phyloP scores from a whole-genome alignment of 208 protist genomes.

The Leishmania tropica region DNA sequence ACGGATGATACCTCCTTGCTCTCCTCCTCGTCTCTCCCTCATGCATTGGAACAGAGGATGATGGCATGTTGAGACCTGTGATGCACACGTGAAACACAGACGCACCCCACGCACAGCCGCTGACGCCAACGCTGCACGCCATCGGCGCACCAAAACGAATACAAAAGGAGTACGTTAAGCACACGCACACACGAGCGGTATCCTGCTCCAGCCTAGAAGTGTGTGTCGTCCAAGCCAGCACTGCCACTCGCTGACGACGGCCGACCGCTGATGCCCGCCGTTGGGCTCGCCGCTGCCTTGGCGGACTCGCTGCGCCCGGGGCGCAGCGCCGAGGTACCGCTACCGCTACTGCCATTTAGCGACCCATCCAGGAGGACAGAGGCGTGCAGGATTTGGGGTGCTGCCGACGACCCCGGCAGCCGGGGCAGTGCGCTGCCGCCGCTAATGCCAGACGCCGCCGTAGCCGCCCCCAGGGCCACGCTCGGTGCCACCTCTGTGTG shows the following conservation, averaged over 20 bases:
- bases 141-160: not conserved
- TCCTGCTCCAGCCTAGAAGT: conserved; percentile 10
- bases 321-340: conserved; percentile 7
- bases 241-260: not conserved
- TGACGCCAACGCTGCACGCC: not conserved
- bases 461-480: conserved; percentile 12
- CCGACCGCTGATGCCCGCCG: not conserved
- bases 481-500: conserved; percentile 70
- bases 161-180: not conserved
- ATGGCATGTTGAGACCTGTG: not conserved
- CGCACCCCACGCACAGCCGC: not conserved
- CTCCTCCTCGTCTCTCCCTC: not conserved
- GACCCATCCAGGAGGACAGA: conserved; percentile 47
- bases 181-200: too few species aligned
- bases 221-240: conserved; percentile 12
- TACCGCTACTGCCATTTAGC: not conserved
- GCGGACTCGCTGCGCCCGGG: conserved; percentile 8
- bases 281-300: conserved; percentile 1
- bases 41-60: not conserved
- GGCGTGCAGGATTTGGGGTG: conserved; percentile 46
- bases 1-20: not conserved
- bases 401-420: not conserved
- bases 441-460: conserved; percentile 10
- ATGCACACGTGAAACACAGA: not conserved
- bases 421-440: conserved; percentile 2